phyloP scores from a whole-genome alignment of 345 rosid species.

The Melastoma malabathricum region DNA sequence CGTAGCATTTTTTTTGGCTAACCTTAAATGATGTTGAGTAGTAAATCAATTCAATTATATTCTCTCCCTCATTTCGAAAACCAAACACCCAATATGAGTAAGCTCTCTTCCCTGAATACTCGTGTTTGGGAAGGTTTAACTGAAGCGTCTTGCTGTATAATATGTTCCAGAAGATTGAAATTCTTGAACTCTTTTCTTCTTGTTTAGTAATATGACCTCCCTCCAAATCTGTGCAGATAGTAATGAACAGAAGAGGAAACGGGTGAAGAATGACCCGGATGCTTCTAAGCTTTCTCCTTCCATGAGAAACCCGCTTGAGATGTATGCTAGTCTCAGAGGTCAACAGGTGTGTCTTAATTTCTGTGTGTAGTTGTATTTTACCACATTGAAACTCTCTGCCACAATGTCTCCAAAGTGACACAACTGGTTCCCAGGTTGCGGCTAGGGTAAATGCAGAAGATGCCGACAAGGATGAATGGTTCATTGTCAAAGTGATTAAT shows the following conservation, averaged over 20 bases:
- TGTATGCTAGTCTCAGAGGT: conserved; percentile 59
- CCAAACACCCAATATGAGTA: too few species aligned
- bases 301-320: conserved; percentile 60
- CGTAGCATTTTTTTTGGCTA: too few species aligned
- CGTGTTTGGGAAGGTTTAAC: too few species aligned
- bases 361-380: neutral
- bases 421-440: conserved; percentile 43
- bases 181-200: conserved; percentile 4
- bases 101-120: too few species aligned
- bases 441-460: conserved; percentile 72
- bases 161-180: neutral
- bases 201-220: conserved; percentile 8
- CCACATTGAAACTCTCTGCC: too few species aligned
- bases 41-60: too few species aligned
- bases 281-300: conserved; percentile 48
- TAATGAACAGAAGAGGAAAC: conserved; percentile 57
- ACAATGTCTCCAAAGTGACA: neutral
- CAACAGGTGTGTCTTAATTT: conserved; percentile 52
- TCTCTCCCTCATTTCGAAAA: too few species aligned
- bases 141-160: neutral
- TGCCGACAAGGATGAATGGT: conserved; percentile 90
- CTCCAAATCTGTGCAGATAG: conserved; percentile 54
- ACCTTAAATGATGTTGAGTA: too few species aligned
- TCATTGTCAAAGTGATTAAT: conserved; percentile 79
- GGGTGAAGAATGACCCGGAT: conserved; percentile 66